These are phyloP conservation scores for Potentilla sterilis DNA, from an alignment of 306 rosid genomes.

Conservation along the genomic window DNA sequence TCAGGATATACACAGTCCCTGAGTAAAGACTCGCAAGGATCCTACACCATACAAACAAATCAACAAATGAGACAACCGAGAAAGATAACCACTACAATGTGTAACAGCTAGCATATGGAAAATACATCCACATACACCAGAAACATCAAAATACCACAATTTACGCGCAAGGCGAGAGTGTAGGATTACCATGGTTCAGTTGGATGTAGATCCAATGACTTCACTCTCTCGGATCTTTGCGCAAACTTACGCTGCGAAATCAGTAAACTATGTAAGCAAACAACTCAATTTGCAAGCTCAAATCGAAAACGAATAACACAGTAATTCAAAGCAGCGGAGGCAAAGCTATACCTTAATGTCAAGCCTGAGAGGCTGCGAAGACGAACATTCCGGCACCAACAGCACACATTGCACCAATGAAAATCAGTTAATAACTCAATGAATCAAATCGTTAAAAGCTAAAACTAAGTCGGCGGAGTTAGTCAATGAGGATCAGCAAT, in stretches of 20 bases:
- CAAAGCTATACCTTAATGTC: conserved; percentile 27
- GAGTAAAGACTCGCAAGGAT: conserved; percentile 93
- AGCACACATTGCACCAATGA: not conserved
- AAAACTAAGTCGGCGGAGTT: not conserved
- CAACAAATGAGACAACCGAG: not conserved
- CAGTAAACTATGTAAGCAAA: conserved; percentile 1
- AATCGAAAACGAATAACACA: conserved; percentile 7
- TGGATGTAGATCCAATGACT: conserved; percentile 43
- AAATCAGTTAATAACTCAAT: conserved; percentile 4
- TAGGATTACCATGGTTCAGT: conserved; percentile 36
- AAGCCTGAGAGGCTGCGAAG: conserved; percentile 39
- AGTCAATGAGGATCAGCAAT: not conserved
- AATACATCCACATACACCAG: not conserved
- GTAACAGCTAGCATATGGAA: not conserved
- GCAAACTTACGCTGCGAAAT: conserved; percentile 31
- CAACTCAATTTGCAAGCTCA: not conserved
- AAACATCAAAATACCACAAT: not conserved
- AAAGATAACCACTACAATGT: not conserved
- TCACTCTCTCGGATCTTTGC: conserved; percentile 35
- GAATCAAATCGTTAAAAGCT: not conserved
- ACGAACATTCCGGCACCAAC: not conserved
- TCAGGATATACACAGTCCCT: conserved; percentile 91
- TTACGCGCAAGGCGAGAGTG: not conserved
- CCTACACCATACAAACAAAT: conserved; percentile 43
- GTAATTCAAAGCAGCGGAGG: not conserved